Conservation (phyloP, 306 rosid species). For the Prunus mongolica region DNA sequence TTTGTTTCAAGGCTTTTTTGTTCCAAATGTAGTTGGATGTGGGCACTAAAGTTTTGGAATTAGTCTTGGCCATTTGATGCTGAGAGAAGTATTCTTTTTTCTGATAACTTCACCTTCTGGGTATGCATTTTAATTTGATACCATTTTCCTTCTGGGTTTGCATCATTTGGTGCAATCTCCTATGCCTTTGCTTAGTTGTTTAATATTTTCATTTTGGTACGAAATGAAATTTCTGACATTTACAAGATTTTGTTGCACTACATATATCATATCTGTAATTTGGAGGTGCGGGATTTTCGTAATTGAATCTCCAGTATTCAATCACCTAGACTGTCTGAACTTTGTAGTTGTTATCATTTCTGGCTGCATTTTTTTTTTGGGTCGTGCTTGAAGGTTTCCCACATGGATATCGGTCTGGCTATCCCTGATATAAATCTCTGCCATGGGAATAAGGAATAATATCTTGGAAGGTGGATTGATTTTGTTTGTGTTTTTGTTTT, state of each 20-base stretch:
- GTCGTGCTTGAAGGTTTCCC: not conserved
- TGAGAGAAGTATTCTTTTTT: slow-evolving; percentile 7
- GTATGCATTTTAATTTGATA: slow-evolving; percentile 2
- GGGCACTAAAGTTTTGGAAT: not conserved
- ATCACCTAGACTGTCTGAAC: slow-evolving; percentile 6
- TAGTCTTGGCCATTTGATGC: not conserved
- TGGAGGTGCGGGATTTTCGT: not conserved
- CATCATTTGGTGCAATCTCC: slow-evolving; percentile 11
- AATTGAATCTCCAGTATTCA: not conserved
- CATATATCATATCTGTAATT: slow-evolving; percentile 3
- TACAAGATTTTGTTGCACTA: slow-evolving; percentile 4
- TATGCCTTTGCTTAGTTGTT: slow-evolving; percentile 10
- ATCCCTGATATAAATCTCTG: not conserved
- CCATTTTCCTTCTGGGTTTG: slow-evolving; percentile 5
- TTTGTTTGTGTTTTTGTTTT: not conserved
- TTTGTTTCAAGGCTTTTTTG: not conserved
- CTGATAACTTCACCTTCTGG: slow-evolving; percentile 5
- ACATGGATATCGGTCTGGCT: not conserved
- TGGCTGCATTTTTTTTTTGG: not conserved
- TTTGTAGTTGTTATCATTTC: not conserved
- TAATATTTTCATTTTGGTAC: not conserved
- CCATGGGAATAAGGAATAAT: not conserved
- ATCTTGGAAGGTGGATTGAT: not conserved
- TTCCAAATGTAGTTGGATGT: not conserved
- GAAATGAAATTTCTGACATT: not conserved